Evolutionary conservation across 495 filamentous ascomycete species (phyloP), one percentile per base, ranked within the genome.

Genomic region (Penicillium subrubescens): DNA sequence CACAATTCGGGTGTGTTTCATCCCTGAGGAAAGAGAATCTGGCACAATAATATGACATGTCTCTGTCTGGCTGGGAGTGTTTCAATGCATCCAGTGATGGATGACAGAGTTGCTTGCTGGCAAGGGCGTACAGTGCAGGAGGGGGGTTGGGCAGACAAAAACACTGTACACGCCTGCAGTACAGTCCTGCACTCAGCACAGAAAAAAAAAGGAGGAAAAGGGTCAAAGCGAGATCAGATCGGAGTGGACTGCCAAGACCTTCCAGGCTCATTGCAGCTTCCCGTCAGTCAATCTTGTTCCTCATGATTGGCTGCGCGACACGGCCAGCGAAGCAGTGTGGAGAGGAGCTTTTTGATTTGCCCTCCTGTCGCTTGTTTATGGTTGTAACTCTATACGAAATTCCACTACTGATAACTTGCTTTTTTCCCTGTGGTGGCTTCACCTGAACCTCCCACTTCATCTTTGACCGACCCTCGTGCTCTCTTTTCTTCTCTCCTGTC

Each of bases 251-350:
- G 68, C 65, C 65, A 70, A 67, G 68, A 59, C 65, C 67, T 23
- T 65, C 50, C 62, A 64, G 57, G 60, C 59, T 68, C 51, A 44
- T 51, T 60, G n/a, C 66, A 60, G 62, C 50, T 65, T 65, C 55
- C 55, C 66, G 56, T 55, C 51, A 23, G 25, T 35, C 31, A 23
- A 37, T 65, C 44, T 5, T 56, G 2, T 17, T n/a, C 8, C 12
- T 62, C 4, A 17, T 71, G 65, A 73, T 73, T 73, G 70, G 70
- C 50, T 53, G 12, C 15, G 51, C 41, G 19, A 25, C 19, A 3
- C 25, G 34, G 68, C 67, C 70, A 70, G 51, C 70, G 41, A 60
- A 71, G 39, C 56, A 51, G 44, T 58, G 55, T 62, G 46, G 46
- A 59, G 44, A 59, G 37, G 58, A 48, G 54, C 57, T 70, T 57